Evolutionary conservation across 1,284 basidiomycete species (phyloP).

Genomic region (Cutaneotrichosporon curvatum): DNA sequence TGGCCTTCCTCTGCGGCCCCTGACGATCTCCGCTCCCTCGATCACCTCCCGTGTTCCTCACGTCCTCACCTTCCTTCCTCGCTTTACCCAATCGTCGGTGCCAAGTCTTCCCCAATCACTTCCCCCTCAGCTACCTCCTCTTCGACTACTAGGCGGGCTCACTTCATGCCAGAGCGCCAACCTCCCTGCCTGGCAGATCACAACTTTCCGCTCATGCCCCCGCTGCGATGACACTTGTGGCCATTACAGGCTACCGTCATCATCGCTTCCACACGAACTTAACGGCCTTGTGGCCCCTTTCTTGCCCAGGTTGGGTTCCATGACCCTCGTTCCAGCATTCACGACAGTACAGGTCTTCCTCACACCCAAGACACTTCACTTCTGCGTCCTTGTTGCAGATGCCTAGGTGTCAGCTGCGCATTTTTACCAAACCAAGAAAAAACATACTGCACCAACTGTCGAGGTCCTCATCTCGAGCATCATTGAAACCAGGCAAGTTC

Average conservation of each 20-base stretch:
- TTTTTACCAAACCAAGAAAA: constrained; percentile 13
- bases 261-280: constrained; percentile 8
- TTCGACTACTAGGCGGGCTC: no score
- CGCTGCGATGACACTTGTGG: no score
- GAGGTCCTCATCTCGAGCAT: constrained; percentile 31
- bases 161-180: no score
- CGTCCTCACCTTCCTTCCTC: no score
- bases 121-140: no score
- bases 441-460: constrained; percentile 41
- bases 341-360: constrained; percentile 38
- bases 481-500: constrained; percentile 34
- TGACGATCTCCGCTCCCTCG: no score
- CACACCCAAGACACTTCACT: constrained; percentile 36
- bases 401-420: constrained; percentile 19
- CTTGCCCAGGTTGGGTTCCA: constrained; percentile 1
- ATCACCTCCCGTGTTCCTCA: no score
- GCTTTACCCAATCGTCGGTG: no score
- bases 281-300: constrained; percentile 6
- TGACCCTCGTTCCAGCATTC: constrained; percentile 33
- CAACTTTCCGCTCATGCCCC: no score
- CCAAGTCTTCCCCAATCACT: no score
- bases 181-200: no score
- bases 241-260: not conserved
- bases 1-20: no score
- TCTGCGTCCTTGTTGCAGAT: constrained; percentile 42